phyloP scores from a whole-genome alignment of 2,329 filamentous ascomycete genomes.

The Aspergillus nomiae region DNA sequence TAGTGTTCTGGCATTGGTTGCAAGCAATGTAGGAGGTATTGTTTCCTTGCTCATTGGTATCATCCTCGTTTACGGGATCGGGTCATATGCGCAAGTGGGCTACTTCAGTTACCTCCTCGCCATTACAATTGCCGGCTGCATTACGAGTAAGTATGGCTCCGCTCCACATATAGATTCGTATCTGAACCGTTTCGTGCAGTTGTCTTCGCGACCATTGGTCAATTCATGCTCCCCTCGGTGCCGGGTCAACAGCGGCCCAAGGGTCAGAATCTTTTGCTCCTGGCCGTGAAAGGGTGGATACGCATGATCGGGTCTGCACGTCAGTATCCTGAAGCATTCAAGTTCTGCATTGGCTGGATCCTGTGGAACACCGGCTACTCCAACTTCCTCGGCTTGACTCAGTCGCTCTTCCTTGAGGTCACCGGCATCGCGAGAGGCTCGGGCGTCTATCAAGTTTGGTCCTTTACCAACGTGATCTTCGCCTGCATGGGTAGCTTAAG shows the following conservation, averaged over 20 bases:
- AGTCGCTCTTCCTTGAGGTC: constrained; percentile 20
- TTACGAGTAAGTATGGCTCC: constrained; percentile 12
- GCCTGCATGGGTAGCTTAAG: constrained; percentile 19
- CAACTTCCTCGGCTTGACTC: constrained; percentile 19
- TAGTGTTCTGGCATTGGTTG: constrained; percentile 14
- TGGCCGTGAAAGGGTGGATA: constrained; percentile 15
- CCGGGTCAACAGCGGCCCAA: background rate
- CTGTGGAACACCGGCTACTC: constrained; percentile 25
- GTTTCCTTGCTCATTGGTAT: constrained; percentile 14
- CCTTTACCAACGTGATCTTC: constrained; percentile 21
- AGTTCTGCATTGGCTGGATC: constrained; percentile 25
- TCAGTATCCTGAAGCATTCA: constrained; percentile 22
- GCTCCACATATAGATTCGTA: fast-evolving
- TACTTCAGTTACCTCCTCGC: constrained; percentile 18
- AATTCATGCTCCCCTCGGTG: background rate
- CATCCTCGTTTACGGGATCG: constrained; percentile 16
- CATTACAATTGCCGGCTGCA: constrained; percentile 18
- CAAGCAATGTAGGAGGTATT: constrained; percentile 15
- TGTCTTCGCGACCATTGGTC: background rate
- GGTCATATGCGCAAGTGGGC: constrained; percentile 12
- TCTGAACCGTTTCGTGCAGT: background rate
- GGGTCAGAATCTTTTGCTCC: constrained; percentile 2
- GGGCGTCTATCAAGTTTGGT: constrained; percentile 21
- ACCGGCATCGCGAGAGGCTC: constrained; percentile 18
- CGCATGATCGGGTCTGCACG: constrained; percentile 14